phyloP scores from a whole-genome alignment of 495 filamentous ascomycete genomes.

The Neurospora sp. region DNA sequence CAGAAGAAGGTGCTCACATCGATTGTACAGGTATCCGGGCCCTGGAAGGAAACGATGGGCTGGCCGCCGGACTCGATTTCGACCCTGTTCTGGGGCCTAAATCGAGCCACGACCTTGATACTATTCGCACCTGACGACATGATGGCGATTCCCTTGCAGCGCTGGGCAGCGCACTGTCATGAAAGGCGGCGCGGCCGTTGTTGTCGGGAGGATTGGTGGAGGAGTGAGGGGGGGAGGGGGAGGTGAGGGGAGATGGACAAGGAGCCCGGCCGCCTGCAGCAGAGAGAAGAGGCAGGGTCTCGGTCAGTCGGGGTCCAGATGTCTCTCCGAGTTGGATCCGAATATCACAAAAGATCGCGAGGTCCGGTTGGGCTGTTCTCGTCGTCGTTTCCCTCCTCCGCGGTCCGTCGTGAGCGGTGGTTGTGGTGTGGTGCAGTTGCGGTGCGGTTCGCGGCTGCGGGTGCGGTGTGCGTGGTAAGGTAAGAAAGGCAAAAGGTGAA shows the following conservation, averaged over 20 bases:
- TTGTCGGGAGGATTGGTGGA: slow-evolving; percentile 3
- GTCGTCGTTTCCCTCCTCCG: neutral
- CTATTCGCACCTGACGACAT: slow-evolving; percentile 44
- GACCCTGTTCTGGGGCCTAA: slow-evolving; percentile 90
- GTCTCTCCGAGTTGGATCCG: neutral
- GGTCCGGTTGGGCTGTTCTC: neutral
- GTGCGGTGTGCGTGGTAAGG: neutral
- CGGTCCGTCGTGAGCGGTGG: neutral
- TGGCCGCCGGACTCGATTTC: slow-evolving; percentile 84
- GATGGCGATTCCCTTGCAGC: slow-evolving; percentile 25
- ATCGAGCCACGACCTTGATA: slow-evolving; percentile 85
- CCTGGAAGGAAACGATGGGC: slow-evolving; percentile 80
- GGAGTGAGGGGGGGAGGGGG: slow-evolving; percentile 2
- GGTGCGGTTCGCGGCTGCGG: neutral
- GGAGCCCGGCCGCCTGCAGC: slow-evolving; percentile 1
- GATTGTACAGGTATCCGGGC: slow-evolving; percentile 79
- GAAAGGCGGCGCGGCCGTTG: slow-evolving; percentile 8
- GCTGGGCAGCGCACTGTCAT: slow-evolving; percentile 28
- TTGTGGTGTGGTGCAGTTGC: neutral
- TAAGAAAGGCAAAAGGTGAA: neutral
- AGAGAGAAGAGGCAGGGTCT: slow-evolving; percentile 2
- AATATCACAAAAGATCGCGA: neutral
- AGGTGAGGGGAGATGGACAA: neutral
- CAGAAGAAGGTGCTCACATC: slow-evolving; percentile 47
- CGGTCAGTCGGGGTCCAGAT: neutral